Evolutionary conservation across 1,139 yeast genomes (phyloP), one percentile per base, ranked within the genome.

Genomic region (Yamadazyma diddensiae): DNA sequence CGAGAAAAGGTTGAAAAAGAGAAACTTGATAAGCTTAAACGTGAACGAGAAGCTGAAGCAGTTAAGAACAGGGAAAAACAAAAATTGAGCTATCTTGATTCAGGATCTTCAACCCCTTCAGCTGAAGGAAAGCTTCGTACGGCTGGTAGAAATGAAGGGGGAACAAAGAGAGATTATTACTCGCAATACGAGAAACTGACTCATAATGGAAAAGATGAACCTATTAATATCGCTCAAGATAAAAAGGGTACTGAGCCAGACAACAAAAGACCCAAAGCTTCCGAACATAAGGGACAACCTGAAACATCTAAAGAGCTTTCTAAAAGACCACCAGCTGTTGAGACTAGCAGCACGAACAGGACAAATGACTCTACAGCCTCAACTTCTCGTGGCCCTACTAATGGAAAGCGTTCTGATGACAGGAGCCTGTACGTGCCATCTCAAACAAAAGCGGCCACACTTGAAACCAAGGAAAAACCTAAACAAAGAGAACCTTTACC

Each of bases 101-200:
- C 30, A 5, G 15, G 5, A 12, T 10, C 15, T 4, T 12, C 6
- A 5, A 8, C 15, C 15, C n/a, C 22, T 43, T 34, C 34, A 8
- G 26, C 53, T 6, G 22, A 26, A 1, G 19, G 13, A 10, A 15
- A 49, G 5, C 33, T 28, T 4, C 26, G 26, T 14, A 15, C 47
- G 4, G 34, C 49, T 16, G 38, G 46, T 5, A 47, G 66, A 30
- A 47, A 42, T 8, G 44, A 43, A 6, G 35, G 47, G n/a, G 34
- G 52, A 6, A 44, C 44, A 28, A 50, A 51, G n/a, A 47, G 55
- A 9, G 66, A 60, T 33, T 53, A 55, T 36, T 66, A 66, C 38
- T 55, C 68, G 4, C 55, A 50, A 23, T 52, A 49, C 41, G 54
- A 47, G 9, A 23, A 35, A 14, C 25, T 22, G 9, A 6, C 23